phyloP scores from a whole-genome alignment of 1,139 yeast species.

The Protomyces inundatus region DNA sequence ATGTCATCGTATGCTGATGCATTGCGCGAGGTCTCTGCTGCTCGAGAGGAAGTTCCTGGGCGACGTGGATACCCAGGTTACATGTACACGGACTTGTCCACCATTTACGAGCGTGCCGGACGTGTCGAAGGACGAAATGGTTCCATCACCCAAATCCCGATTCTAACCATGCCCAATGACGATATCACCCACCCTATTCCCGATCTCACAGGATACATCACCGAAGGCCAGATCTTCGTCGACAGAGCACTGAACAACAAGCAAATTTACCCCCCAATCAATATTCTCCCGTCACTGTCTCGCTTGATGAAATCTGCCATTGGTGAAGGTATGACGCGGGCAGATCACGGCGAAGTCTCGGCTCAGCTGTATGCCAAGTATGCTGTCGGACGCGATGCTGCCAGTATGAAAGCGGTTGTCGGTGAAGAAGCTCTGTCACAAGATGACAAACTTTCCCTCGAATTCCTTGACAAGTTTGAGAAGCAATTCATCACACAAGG shows the following conservation, averaged over 20 bases:
- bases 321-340: slow-evolving; percentile 99
- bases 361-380: slow-evolving; percentile 97
- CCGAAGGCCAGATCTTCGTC: slow-evolving; percentile 96
- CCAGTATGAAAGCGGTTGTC: slow-evolving; percentile 99
- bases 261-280: slow-evolving; percentile 98
- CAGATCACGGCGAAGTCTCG: slow-evolving; percentile 98
- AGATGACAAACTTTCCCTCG: slow-evolving; percentile 94
- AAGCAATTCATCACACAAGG: slow-evolving; percentile 88
- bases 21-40: slow-evolving; percentile 98
- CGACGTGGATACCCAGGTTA: slow-evolving; percentile 99
- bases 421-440: slow-evolving; percentile 99
- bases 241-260: slow-evolving; percentile 95
- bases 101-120: slow-evolving; percentile 98
- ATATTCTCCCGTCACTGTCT: slow-evolving; percentile 92
- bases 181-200: slow-evolving; percentile 99
- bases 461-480: slow-evolving; percentile 95
- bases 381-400: slow-evolving; percentile 99
- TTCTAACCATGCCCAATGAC: slow-evolving; percentile 98
- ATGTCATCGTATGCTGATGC: slow-evolving; percentile 99
- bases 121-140: slow-evolving; percentile 99
- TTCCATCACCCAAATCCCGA: slow-evolving; percentile 97
- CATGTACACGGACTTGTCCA: slow-evolving; percentile 98
- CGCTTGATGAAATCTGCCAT: slow-evolving; percentile 99
- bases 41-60: slow-evolving; percentile 99
- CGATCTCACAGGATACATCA: slow-evolving; percentile 97